A percentile compares a stretch with the other conserved stretches of the same genome.
Conservation (phyloP, 805 yeast species). For the Cyberlindnera maclurae region DNA sequence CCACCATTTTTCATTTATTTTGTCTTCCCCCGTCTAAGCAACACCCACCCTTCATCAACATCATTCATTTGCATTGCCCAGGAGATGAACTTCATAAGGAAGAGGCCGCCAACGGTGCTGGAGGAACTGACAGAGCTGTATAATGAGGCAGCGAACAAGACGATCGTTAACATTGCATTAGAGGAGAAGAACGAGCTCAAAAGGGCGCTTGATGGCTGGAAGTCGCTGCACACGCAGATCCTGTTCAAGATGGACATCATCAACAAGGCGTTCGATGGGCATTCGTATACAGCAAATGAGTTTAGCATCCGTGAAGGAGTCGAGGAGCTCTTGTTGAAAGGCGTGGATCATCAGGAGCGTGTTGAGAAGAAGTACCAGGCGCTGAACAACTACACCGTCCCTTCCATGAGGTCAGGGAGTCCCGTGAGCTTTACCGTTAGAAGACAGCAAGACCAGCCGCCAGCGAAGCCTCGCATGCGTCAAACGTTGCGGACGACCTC, state of each 20-base stretch:
- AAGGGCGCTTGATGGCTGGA: conserved; percentile 68
- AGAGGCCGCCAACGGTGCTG: conserved; percentile 53
- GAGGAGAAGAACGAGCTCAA: conserved; percentile 48
- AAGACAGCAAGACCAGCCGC: conserved; percentile 15
- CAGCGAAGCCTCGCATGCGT: conserved; percentile 19
- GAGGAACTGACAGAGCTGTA: conserved; percentile 54
- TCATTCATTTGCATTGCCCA: background rate
- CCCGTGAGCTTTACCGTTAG: conserved; percentile 23
- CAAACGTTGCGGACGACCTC: background rate
- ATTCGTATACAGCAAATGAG: conserved; percentile 38
- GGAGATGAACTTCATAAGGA: conserved; percentile 44
- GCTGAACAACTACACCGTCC: conserved; percentile 10
- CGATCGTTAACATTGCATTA: conserved; percentile 47
- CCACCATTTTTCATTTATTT: too few species aligned
- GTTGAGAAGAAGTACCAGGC: background rate
- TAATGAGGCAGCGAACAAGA: conserved; percentile 52
- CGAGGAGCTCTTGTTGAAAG: conserved; percentile 18
- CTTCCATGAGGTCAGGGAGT: conserved; percentile 17
- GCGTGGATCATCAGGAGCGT: conserved; percentile 34
- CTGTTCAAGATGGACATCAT: conserved; percentile 47
- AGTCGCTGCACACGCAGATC: conserved; percentile 55
- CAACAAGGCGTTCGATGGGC: conserved; percentile 33
- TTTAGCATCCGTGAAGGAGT: conserved; percentile 28
- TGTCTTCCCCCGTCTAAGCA: too few species aligned
- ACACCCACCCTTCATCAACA: too few species aligned